Evolutionary conservation across 345 rosid species (phyloP), one percentile per base, ranked within the genome.

Genomic region (Salix purpurea): DNA sequence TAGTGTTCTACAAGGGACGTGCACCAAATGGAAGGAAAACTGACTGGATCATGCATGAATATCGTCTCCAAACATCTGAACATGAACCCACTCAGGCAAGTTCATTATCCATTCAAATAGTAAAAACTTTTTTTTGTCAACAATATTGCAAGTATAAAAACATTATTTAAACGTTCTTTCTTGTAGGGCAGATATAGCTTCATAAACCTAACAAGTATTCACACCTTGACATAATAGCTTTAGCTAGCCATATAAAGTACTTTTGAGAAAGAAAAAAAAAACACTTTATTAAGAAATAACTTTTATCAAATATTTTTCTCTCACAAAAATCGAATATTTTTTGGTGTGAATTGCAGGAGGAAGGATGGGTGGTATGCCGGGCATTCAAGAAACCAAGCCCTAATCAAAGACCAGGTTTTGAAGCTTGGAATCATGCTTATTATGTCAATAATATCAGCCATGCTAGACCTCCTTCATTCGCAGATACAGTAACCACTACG

Each of bases 21-120:
- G 99, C 97, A 26, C 97, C 99, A 0, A 95, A 91, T 78, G 99
- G 99, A 68, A 84, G 90, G 72, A 95, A 93, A 70, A 80, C 89
- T 0, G 99, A 95, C 74, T 95, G 99, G 99, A 95, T 95, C 87
- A 89, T 95, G 91, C 99, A 95, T 23, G 99, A 95, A 64, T 95
- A 95, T 76, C 91, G 99, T 10, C 94, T 87, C 78, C 97, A 95
- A 80, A 89, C 92, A 34, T 81, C 88, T 15, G 89, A 91, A 72
- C 85, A 82, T 71, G 97, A 79, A 79, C 89, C 95, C 1, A 89
- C 90, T 72, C 97, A 92, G 94, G 98, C 81, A 85, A 56, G 84
- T 69, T 21, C 24, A 40, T 21, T 42, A 28, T 58, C 16, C 9
- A 40, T 11, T n/a, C 36, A 18, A 44, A 37, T 13, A 3, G 23